phyloP scores from a whole-genome alignment of 2,329 filamentous ascomycete species.

The Aspergillus novofumigatus region DNA sequence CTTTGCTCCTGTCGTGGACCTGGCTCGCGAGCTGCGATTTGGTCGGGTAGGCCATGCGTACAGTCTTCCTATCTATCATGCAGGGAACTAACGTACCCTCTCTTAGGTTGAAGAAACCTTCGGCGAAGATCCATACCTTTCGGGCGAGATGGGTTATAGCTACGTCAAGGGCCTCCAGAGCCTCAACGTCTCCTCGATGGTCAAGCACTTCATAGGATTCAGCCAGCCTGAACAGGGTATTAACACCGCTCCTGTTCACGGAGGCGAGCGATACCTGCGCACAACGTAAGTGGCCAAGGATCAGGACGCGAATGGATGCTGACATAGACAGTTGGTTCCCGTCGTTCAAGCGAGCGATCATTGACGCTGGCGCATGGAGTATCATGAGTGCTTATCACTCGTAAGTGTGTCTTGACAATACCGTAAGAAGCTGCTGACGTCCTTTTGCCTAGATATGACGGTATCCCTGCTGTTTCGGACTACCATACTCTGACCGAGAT shows the following conservation, averaged over 20 bases:
- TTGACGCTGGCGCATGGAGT: constrained; percentile 62
- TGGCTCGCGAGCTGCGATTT: constrained; percentile 67
- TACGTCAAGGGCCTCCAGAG: constrained; percentile 60
- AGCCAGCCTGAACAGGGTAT: constrained; percentile 67
- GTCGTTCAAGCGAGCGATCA: constrained; percentile 64
- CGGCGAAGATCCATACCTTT: constrained; percentile 64
- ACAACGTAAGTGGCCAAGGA: constrained; percentile 49
- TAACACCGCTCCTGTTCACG: constrained; percentile 60
- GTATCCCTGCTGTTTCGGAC: constrained; percentile 63
- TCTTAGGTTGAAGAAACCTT: constrained; percentile 63
- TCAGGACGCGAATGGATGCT: background rate
- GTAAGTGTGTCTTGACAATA: constrained; percentile 10
- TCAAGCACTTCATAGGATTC: constrained; percentile 72
- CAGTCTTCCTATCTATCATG: background rate
- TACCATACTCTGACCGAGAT: constrained; percentile 64
- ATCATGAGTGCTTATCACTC: constrained; percentile 74
- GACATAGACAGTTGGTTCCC: constrained; percentile 42
- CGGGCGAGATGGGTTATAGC: constrained; percentile 63
- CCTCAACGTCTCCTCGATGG: constrained; percentile 63
- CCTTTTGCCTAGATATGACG: constrained; percentile 53
- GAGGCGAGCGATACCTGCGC: constrained; percentile 52
- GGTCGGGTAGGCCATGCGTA: constrained; percentile 49
- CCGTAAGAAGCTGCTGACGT: background rate
- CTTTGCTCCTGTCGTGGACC: constrained; percentile 66
- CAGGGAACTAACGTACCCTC: background rate